A percentile compares a stretch with the other conserved stretches of the same genome.
These are phyloP conservation scores for Xylaria sp. DNA, from an alignment of 2,329 filamentous ascomycete genomes.

Conservation along the genomic window DNA sequence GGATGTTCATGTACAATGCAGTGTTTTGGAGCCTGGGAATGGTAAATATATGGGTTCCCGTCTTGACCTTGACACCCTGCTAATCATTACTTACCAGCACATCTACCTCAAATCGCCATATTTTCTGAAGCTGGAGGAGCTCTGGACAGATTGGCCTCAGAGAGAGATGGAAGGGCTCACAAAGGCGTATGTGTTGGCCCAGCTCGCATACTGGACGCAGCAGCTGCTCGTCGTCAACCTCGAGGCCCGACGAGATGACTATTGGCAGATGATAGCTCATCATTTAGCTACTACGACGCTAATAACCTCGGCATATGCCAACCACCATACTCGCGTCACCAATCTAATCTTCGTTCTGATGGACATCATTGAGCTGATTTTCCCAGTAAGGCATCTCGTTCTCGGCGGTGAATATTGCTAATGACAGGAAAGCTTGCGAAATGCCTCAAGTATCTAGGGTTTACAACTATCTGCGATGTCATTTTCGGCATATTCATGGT, in stretches of 20 bases:
- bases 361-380: slow-evolving; percentile 88
- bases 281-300: slow-evolving; percentile 87
- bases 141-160: slow-evolving; percentile 88
- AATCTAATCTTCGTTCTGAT: slow-evolving; percentile 90
- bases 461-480: slow-evolving; percentile 78
- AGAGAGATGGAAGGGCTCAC: slow-evolving; percentile 77
- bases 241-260: slow-evolving; percentile 90
- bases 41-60: slow-evolving; percentile 63
- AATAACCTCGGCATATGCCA: slow-evolving; percentile 83
- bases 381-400: slow-evolving; percentile 72
- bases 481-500: slow-evolving; percentile 86
- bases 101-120: slow-evolving; percentile 81
- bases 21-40: slow-evolving; percentile 85
- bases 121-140: slow-evolving; percentile 77
- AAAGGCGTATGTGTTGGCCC: slow-evolving; percentile 91
- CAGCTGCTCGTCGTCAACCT: slow-evolving; percentile 93
- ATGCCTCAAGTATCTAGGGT: slow-evolving; percentile 88
- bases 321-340: slow-evolving; percentile 85
- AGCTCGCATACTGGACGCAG: slow-evolving; percentile 92
- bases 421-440: slow-evolving; percentile 75
- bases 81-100: slow-evolving; percentile 64
- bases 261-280: slow-evolving; percentile 94
- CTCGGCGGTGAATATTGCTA: slow-evolving; percentile 9
- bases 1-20: slow-evolving; percentile 84
- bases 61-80: background rate